These are phyloP conservation scores for Basipetospora chlamydospora DNA, from an alignment of 2,329 filamentous ascomycete genomes.

Conservation along the genomic window DNA sequence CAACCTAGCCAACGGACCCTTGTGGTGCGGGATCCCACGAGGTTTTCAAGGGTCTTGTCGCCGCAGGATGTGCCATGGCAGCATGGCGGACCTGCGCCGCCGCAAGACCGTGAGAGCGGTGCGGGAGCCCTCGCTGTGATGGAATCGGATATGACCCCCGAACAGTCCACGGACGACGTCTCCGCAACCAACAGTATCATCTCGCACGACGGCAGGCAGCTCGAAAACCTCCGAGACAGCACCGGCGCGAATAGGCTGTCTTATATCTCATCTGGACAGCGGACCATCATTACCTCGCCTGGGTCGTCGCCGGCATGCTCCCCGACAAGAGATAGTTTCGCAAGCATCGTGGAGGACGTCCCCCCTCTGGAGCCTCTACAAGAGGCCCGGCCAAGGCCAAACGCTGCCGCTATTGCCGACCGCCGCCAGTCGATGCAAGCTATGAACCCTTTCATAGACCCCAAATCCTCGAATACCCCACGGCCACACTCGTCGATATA, in stretches of 20 bases:
- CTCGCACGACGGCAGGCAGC: constrained; percentile 42
- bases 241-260: constrained; percentile 35
- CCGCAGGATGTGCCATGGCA: constrained; percentile 21
- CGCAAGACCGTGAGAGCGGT: constrained; percentile 7
- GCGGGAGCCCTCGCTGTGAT: constrained; percentile 8
- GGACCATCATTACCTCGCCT: constrained; percentile 43
- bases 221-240: constrained; percentile 43
- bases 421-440: constrained; percentile 37
- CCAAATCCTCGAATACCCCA: constrained; percentile 15
- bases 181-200: constrained; percentile 42
- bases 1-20: constrained; percentile 30
- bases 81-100: constrained; percentile 1
- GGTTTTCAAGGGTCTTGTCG: constrained; percentile 25
- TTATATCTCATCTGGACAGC: constrained; percentile 44
- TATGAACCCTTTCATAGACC: constrained; percentile 27
- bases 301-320: constrained; percentile 43
- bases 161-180: constrained; percentile 34
- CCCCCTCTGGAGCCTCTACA: constrained; percentile 8
- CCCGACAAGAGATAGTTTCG: constrained; percentile 37
- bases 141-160: constrained; percentile 16
- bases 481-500: constrained; percentile 14
- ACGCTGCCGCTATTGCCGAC: constrained; percentile 34
- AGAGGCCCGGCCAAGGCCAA: constrained; percentile 32
- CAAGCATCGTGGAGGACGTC: constrained; percentile 14
- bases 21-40: constrained; percentile 32